A percentile compares a stretch with the other conserved stretches of the same genome.
These are phyloP conservation scores for Diversispora epigaea DNA, from an alignment of 192 early-diverging fungal genomes.

Conservation along the genomic window DNA sequence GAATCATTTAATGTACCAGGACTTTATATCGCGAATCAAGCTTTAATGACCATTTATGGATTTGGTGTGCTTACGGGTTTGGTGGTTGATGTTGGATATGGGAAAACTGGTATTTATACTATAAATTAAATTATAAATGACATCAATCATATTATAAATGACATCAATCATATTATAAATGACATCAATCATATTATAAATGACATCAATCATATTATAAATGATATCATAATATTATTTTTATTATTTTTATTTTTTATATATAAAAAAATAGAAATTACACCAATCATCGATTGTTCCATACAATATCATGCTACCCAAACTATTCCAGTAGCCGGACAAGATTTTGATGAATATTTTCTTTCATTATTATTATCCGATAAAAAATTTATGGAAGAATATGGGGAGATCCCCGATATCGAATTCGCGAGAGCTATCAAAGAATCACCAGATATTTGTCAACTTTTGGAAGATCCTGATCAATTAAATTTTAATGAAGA, in stretches of 20 bases:
- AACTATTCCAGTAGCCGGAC: conserved; percentile 67
- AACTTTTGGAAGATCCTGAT: conserved; percentile 42
- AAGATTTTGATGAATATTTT: conserved; percentile 66
- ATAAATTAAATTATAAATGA: too few relatives aligned
- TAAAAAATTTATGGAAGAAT: conserved; percentile 46
- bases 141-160: too few relatives aligned
- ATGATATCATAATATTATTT: neutral
- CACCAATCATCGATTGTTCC: conserved; percentile 74
- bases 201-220: neutral
- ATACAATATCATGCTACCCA: conserved; percentile 59
- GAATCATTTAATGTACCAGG: conserved; percentile 87
- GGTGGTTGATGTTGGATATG: conserved; percentile 90
- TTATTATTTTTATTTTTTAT: too few relatives aligned
- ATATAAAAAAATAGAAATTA: conserved; percentile 52
- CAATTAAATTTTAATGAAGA: conserved; percentile 30
- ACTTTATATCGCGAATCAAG: conserved; percentile 80
- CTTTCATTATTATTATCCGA: conserved; percentile 60
- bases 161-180: neutral
- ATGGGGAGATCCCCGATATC: conserved; percentile 47
- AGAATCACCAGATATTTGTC: conserved; percentile 50
- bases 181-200: too few relatives aligned
- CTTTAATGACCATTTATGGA: conserved; percentile 79
- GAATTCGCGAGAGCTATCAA: conserved; percentile 59
- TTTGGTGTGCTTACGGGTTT: conserved; percentile 75
- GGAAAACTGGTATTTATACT: conserved; percentile 61